Evolutionary conservation across 108 stramenopile species (phyloP), one percentile per base, ranked within the genome.

Genomic region (Cyclotella distinguenda): DNA sequence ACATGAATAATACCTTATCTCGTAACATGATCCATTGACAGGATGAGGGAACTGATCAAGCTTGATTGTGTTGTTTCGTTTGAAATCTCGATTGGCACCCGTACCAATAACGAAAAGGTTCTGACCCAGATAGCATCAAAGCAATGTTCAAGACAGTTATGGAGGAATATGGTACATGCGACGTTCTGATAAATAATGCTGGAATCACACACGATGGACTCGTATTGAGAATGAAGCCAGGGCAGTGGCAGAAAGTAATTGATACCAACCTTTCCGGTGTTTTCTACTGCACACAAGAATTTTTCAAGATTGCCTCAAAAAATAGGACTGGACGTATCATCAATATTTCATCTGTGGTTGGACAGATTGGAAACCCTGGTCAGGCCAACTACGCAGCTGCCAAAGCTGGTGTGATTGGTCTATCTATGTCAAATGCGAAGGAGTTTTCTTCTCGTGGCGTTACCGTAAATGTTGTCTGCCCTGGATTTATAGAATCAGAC

Each of bases 181-280:
- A 95, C 47, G 90, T 97, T 25, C 77, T 98, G 16, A 86, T 98
- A 64, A 98, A 98, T 82, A 98, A 98, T 60, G 97, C 97, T 67
- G 97, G 97, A 46, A 97, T 98, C 64, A 98, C 96, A 30, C 64
- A 74, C 11, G 96, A 97, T 67, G 87, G 82, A 10, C 84, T 98
- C n/a, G 87, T 93, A 2, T 72, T 96, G 91, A 83, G 95, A 38
- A 98, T 98, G 97, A 96, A 96, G 76, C 92, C 90, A 0, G 78
- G 90, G 25, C 82, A 88, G 60, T 98, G 95, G 95, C 96, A 95
- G 81, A 56, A 62, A 18, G 97, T 98, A 34, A 97, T 98, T 70
- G 95, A 98, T 77, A 70, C 92, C 62, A 98, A 98, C 80, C 76
- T 98, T 13, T 85, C 82, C 38, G 97, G 97, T 27, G 96, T 97